Percentiles rank a stretch among this genome's conserved stretches.
Evolutionary conservation across 805 yeast species (phyloP).

Genomic region (Limtongozyma cylindracea): DNA sequence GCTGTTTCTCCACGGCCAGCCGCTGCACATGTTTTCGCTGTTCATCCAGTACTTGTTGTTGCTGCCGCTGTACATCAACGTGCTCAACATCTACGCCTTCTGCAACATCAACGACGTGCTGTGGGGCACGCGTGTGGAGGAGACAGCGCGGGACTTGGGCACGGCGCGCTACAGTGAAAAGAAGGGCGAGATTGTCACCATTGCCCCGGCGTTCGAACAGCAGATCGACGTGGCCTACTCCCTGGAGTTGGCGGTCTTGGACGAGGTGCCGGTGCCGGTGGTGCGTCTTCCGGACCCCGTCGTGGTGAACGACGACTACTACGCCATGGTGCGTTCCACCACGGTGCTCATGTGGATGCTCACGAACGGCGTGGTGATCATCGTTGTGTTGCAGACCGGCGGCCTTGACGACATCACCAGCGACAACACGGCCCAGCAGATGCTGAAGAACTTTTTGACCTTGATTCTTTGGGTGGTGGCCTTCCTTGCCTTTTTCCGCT

Average conservation of each 20-base stretch:
- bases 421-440: conserved; percentile 12
- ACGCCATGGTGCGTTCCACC: conserved; percentile 72
- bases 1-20: conserved; percentile 65
- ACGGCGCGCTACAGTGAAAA: conserved; percentile 33
- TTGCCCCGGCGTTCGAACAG: conserved; percentile 39
- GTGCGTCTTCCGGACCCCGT: conserved; percentile 5
- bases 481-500: conserved; percentile 62
- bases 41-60: conserved; percentile 62
- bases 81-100: conserved; percentile 80
- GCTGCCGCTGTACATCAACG: conserved; percentile 79
- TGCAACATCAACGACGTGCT: conserved; percentile 92
- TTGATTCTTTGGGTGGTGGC: conserved; percentile 89
- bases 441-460: conserved; percentile 47
- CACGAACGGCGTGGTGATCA: conserved; percentile 60
- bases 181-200: conserved; percentile 11
- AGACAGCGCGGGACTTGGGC: conserved; percentile 45
- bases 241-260: conserved; percentile 33
- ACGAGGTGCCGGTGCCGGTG: conserved; percentile 12
- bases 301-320: conserved; percentile 38
- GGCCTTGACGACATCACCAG: conserved; percentile 22
- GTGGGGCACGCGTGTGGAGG: conserved; percentile 92
- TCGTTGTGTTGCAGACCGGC: conserved; percentile 65
- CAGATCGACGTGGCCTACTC: conserved; percentile 61
- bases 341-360: conserved; percentile 82
- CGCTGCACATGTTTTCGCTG: conserved; percentile 80